A percentile compares a stretch with the other conserved stretches of the same genome.
Evolutionary conservation across 1,284 basidiomycete genomes (phyloP).

Genomic region (Sporisorium iseilematis-ciliati): DNA sequence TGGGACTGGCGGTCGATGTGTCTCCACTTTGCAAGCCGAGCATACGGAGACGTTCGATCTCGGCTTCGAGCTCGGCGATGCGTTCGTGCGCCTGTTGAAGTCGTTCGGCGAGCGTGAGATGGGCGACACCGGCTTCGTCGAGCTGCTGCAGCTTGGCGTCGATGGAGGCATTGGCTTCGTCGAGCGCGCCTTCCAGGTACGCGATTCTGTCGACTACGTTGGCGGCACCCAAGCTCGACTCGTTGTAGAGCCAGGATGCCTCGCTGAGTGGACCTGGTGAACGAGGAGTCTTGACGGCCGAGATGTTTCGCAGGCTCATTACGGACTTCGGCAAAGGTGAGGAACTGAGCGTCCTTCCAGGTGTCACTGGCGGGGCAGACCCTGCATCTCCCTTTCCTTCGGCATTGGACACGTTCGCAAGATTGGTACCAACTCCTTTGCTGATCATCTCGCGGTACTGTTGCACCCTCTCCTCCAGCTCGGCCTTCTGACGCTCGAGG

Average conservation of each 20-base stretch:
- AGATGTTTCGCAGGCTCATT: slow-evolving; percentile 45
- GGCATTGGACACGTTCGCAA: slow-evolving; percentile 31
- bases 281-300: slow-evolving; percentile 44
- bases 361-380: slow-evolving; percentile 23
- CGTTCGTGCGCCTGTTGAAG: slow-evolving; percentile 43
- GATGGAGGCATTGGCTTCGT: slow-evolving; percentile 54
- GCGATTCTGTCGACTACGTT: slow-evolving; percentile 44
- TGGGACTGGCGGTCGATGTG: slow-evolving; percentile 22
- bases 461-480: slow-evolving; percentile 43
- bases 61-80: slow-evolving; percentile 52
- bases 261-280: slow-evolving; percentile 50
- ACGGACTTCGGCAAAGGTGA: slow-evolving; percentile 51
- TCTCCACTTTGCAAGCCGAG: slow-evolving; percentile 23
- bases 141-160: slow-evolving; percentile 58
- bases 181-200: slow-evolving; percentile 50
- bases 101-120: slow-evolving; percentile 46
- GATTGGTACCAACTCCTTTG: slow-evolving; percentile 41
- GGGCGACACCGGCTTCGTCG: slow-evolving; percentile 46
- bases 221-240: slow-evolving; percentile 55
- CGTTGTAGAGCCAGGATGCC: slow-evolving; percentile 55
- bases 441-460: slow-evolving; percentile 54
- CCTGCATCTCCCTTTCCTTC: slow-evolving; percentile 10
- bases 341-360: slow-evolving; percentile 19
- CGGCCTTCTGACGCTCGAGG: slow-evolving; percentile 38
- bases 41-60: slow-evolving; percentile 38